Percentiles rank a stretch among this genome's conserved stretches.
These are phyloP conservation scores for Ambrosiella cleistominuta DNA, from an alignment of 2,329 filamentous ascomycete species.

Conservation along the genomic window DNA sequence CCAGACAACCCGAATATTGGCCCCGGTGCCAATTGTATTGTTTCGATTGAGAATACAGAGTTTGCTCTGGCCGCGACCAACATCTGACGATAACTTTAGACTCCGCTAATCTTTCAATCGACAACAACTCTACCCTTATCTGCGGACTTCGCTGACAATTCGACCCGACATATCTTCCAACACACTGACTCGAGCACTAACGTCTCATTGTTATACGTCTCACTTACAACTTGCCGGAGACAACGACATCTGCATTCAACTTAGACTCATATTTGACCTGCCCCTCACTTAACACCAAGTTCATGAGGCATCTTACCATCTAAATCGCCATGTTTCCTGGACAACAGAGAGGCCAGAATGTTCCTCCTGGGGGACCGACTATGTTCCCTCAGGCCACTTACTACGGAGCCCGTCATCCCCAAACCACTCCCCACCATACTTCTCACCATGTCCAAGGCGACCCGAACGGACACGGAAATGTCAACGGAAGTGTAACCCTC, in stretches of 20 bases:
- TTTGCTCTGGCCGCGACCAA: too few species aligned
- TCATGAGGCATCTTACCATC: neutral
- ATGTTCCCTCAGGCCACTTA: constrained; percentile 1
- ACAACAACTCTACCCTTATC: too few species aligned
- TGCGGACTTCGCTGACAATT: too few species aligned
- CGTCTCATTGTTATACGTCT: too few species aligned
- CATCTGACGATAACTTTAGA: too few species aligned
- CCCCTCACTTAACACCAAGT: neutral
- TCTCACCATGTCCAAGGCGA: constrained; percentile 45
- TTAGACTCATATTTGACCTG: neutral
- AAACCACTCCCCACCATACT: constrained; percentile 33
- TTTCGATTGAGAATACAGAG: too few species aligned
- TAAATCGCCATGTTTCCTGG: constrained; percentile 1
- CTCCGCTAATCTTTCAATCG: too few species aligned
- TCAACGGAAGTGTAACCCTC: constrained; percentile 25
- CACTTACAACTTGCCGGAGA: too few species aligned
- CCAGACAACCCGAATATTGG: neutral
- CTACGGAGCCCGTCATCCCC: constrained; percentile 18
- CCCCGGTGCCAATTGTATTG: too few species aligned
- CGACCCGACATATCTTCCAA: too few species aligned
- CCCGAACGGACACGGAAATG: constrained; percentile 34
- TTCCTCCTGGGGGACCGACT: neutral
- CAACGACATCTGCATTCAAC: neutral
- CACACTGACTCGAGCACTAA: too few species aligned
- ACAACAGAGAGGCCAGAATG: constrained; percentile 3